Base-by-base conservation (phyloP, 2,329 filamentous ascomycete species). In the Ceratocystis variospora region DNA sequence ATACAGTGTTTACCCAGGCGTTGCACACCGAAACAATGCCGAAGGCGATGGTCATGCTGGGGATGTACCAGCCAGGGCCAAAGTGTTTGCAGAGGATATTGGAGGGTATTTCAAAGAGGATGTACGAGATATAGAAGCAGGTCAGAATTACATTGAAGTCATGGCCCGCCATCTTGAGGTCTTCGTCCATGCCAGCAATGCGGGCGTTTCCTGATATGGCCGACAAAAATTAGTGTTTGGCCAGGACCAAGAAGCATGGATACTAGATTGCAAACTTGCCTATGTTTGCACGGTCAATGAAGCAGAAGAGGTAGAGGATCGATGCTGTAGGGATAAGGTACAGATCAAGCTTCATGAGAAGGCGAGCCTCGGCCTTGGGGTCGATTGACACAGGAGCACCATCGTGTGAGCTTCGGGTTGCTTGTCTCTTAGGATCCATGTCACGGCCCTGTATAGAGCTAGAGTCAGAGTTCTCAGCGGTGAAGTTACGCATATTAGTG, bases 211-310 rank as follows among this genome's bases (percentile, higher is more conserved):
- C 84, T 86, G 53, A 41, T 12, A 41, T 5, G 17, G 15, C 7
- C 17, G 46, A 4, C 6, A 12, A 33, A 10, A 62, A 12, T 62
- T 41, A 66, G 41, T 25, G 50, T 10, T 53, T 33, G 22, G 15
- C 41, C n/a, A 22, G 62, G n/a, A 8, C 3, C 7, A 15, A 3
- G 15, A 15, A 41, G 8, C 17, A n/a, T n/a, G 5, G 15, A 22
- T 8, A 7, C 19, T 2, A 19, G 37, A n/a, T 8, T 22, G 53
- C 22, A 5, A 1, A 69, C 76, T 71, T 71, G 85, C 86, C 87
- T 46, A 90, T 86, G 68, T 89, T 89, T 28, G 86, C 84, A n/a
- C 87, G 80, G 70, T 89, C 87, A 69, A 89, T 88, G 74, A 88
- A 89, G 75, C 86, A 88, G 71, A 89, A 88, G 0, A 89, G 78